Percentiles rank a stretch among this genome's conserved stretches.
Evolutionary conservation across 441 rosid genomes (phyloP).

Genomic region (Flueggea neowawraea): DNA sequence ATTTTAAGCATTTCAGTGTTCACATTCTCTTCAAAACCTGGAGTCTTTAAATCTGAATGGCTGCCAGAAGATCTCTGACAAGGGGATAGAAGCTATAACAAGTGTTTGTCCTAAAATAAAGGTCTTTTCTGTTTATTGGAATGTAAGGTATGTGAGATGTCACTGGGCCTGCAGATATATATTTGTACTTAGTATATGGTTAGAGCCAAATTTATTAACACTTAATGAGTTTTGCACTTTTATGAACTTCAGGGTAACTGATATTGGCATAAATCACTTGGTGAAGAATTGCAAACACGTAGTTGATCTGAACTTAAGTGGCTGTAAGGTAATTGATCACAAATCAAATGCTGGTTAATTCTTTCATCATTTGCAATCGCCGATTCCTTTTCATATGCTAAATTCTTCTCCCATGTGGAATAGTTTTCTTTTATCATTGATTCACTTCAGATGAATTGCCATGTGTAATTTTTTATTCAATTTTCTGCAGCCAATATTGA

Average conservation of each 20-base stretch:
- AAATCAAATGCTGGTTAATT: slow-evolving; percentile 5
- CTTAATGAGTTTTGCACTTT: slow-evolving; percentile 7
- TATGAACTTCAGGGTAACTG: slow-evolving; percentile 60
- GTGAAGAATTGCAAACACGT: slow-evolving; percentile 62
- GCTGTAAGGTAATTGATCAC: slow-evolving; percentile 68
- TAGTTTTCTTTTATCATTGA: too few relatives aligned
- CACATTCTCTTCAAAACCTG: slow-evolving; percentile 49
- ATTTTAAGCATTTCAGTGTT: slow-evolving; percentile 42
- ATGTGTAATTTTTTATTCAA: too few relatives aligned
- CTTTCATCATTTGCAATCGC: background rate
- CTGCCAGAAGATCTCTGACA: slow-evolving; percentile 95
- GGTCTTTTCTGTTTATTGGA: slow-evolving; percentile 86
- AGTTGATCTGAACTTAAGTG: slow-evolving; percentile 79
- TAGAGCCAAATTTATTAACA: too few relatives aligned
- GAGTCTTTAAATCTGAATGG: slow-evolving; percentile 83
- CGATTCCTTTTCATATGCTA: too few relatives aligned
- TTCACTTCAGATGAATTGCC: too few relatives aligned
- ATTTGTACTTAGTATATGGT: background rate
- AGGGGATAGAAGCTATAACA: slow-evolving; percentile 71
- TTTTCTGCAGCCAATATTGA: too few relatives aligned
- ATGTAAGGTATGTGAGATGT: slow-evolving; percentile 60
- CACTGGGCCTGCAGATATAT: too few relatives aligned
- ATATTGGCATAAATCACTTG: slow-evolving; percentile 52
- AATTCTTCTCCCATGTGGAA: too few relatives aligned
- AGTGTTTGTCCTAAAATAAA: slow-evolving; percentile 61